Evolutionary conservation across 768 basidiomycete species (phyloP).

Genomic region (Russula emetica): DNA sequence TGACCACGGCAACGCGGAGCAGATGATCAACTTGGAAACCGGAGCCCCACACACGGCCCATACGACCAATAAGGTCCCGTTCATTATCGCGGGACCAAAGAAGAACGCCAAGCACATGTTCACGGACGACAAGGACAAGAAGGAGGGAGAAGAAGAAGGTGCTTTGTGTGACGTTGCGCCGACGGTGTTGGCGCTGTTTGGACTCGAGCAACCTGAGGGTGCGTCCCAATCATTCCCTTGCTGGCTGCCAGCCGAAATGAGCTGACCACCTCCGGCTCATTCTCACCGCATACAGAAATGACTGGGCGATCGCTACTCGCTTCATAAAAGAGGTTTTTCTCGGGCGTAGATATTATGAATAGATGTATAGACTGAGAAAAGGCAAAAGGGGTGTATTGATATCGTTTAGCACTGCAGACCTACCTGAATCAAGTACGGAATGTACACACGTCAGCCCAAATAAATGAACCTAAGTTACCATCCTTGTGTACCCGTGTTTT

Average conservation of each 20-base stretch:
- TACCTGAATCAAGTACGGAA: no score
- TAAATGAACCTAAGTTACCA: no score
- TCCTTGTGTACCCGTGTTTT: no score
- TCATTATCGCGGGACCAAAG: slow-evolving; percentile 67
- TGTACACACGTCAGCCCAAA: background rate
- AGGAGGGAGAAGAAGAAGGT: slow-evolving; percentile 57
- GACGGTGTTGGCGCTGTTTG: slow-evolving; percentile 76
- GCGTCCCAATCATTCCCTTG: slow-evolving; percentile 28
- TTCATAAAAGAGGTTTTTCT: background rate
- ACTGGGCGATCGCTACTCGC: slow-evolving; percentile 52
- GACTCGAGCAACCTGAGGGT: slow-evolving; percentile 68
- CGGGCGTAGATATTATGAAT: background rate
- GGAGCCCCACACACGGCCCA: slow-evolving; percentile 90
- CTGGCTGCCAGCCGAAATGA: no score
- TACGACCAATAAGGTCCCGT: slow-evolving; percentile 84
- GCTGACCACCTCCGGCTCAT: slow-evolving; percentile 30
- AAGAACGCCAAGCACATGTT: slow-evolving; percentile 46
- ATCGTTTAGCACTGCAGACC: no score
- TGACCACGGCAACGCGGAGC: slow-evolving; percentile 95
- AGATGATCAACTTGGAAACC: slow-evolving; percentile 82
- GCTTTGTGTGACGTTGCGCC: slow-evolving; percentile 90
- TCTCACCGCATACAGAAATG: slow-evolving; percentile 39
- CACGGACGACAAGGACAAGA: slow-evolving; percentile 45
- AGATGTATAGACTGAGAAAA: background rate
- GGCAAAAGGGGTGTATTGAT: background rate